Evolutionary conservation across 2,329 filamentous ascomycete genomes (phyloP).

Genomic region (Pyricularia grisea): DNA sequence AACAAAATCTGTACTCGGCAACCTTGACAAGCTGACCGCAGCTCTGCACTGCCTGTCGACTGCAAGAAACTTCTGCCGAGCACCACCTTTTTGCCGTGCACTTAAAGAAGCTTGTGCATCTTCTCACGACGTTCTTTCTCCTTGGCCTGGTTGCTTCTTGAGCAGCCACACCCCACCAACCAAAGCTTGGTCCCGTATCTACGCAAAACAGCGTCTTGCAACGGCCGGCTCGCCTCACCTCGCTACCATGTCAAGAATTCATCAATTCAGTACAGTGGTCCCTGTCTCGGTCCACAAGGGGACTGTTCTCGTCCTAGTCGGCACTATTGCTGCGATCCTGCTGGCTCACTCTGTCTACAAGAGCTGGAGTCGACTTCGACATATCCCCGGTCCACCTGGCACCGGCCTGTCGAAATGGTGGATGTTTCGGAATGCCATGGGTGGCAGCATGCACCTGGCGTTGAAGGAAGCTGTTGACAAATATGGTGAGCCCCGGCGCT

Average conservation of each 20-base stretch:
- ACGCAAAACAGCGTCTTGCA: neutral
- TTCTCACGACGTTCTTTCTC: neutral
- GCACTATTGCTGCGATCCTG: constrained; percentile 1
- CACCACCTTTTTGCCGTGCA: neutral
- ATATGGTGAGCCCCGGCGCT: constrained; percentile 13
- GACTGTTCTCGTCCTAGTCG: neutral
- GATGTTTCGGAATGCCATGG: constrained; percentile 19
- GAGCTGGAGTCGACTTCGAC: constrained; percentile 16
- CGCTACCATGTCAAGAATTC: neutral
- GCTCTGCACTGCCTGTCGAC: neutral
- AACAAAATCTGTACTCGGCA: neutral
- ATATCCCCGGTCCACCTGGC: constrained; percentile 16
- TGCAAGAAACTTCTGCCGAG: neutral
- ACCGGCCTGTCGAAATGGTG: constrained; percentile 18
- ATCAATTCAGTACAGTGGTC: neutral
- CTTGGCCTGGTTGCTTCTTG: neutral
- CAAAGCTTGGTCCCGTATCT: neutral
- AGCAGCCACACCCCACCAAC: neutral
- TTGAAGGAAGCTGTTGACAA: constrained; percentile 14
- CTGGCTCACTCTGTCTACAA: constrained; percentile 10
- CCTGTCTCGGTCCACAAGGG: neutral
- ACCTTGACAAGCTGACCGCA: neutral
- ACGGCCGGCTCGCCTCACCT: neutral
- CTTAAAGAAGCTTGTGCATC: constrained; percentile 1
- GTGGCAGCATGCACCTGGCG: constrained; percentile 16